phyloP scores from a whole-genome alignment of 306 rosid species.

The Pyrus communis region DNA sequence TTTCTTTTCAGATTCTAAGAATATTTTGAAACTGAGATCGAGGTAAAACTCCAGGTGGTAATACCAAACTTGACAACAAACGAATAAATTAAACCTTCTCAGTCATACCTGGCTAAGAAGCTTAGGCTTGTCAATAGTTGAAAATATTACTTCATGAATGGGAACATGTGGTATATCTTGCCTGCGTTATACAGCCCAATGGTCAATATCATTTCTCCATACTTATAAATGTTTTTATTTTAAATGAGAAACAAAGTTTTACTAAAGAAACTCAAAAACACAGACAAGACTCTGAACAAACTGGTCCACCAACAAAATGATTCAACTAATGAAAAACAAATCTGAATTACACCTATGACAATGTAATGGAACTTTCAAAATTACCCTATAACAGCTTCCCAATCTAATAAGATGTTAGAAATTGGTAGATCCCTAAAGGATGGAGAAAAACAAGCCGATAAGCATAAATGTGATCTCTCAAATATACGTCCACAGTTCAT shows the following conservation, averaged over 20 bases:
- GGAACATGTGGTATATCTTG: slow-evolving; percentile 40
- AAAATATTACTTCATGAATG: slow-evolving; percentile 88
- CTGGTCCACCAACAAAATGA: neutral
- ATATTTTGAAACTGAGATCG: neutral
- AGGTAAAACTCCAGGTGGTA: neutral
- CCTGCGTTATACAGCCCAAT: slow-evolving; percentile 49
- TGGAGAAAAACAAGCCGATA: neutral
- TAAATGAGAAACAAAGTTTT: neutral
- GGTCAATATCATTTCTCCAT: slow-evolving; percentile 17
- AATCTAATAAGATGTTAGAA: neutral
- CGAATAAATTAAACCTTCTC: neutral
- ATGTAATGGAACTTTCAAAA: neutral
- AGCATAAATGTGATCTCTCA: neutral
- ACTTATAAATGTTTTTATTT: neutral
- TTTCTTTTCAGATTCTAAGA: neutral
- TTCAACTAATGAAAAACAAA: neutral
- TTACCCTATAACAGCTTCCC: neutral
- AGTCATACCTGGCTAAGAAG: slow-evolving; percentile 89
- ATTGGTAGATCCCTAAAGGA: neutral
- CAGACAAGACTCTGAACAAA: neutral
- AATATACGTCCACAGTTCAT: slow-evolving; percentile 10
- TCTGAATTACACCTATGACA: neutral
- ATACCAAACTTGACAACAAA: neutral
- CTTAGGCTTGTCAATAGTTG: slow-evolving; percentile 90
- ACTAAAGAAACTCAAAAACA: neutral